Evolutionary conservation across 306 rosid genomes (phyloP), one percentile per base, ranked within the genome.

Genomic region (Lithocarpus polystachyus): DNA sequence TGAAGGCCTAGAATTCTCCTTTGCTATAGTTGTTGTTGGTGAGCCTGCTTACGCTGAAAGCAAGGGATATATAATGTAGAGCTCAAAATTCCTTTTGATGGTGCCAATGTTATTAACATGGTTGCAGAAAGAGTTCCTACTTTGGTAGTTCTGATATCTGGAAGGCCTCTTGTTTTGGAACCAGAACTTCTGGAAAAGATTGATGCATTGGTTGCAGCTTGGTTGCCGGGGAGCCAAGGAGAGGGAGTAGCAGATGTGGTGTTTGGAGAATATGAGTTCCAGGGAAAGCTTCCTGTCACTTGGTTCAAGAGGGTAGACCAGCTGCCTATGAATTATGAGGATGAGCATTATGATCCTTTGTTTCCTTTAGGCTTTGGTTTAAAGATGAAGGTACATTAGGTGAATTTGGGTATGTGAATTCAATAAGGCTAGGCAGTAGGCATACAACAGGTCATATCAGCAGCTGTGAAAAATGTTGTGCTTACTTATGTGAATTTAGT

Each of bases 201-300:
- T 22, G 91, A 90, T 71, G 92, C 88, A 71, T 72, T 92, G 37
- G 88, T 94, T 76, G 93, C 96, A 69, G 97, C 98, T 72, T 94
- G 97, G 98, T 86, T 94, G 77, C 97, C 98, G 0, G 94, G 98
- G 35, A 88, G 84, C 3, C 96, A 94, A 90, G 98, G 87, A 48
- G 82, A 76, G 4, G 97, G 97, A 61, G 88, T 94, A 73, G 51
- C 93, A 12, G 98, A 94, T 28, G 92, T 92, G 43, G 73, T 94
- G 59, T 94, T 90, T 35, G 96, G 98, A 28, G 89, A 82, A 62
- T 82, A 88, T 59, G 91, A 92, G 79, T 92, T 90, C 57, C 76
- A 76, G 61, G 97, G 98, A 19, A 82, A 78, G 72, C 90, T 92
- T 29, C 98, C 94, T 0, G 79, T 92, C 57, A 89, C 97, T 74